Percentiles rank a stretch among this genome's conserved stretches.
Conservation (phyloP, 352 stramenopile species). For the Bremia lactucae region DNA sequence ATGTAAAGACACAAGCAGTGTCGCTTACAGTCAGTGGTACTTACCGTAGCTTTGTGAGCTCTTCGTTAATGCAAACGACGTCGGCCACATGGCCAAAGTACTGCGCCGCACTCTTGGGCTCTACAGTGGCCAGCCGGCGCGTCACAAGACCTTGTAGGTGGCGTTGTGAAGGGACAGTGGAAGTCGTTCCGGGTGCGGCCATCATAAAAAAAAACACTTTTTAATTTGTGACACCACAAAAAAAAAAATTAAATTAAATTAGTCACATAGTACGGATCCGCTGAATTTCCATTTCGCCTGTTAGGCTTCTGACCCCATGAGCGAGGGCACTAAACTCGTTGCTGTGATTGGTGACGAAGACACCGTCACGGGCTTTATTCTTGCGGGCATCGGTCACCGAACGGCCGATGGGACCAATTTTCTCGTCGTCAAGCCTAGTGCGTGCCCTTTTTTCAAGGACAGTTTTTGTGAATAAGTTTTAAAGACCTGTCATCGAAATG, state of each 20-base stretch:
- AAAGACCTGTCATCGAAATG: background rate
- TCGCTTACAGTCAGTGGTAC: slow-evolving; percentile 1
- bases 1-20: slow-evolving; percentile 3
- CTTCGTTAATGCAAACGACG: slow-evolving; percentile 37
- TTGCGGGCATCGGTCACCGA: slow-evolving; percentile 92
- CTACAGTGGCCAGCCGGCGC: slow-evolving; percentile 34
- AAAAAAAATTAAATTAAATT: slow-evolving; percentile 6
- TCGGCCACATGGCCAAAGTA: slow-evolving; percentile 69
- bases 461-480: background rate
- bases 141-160: slow-evolving; percentile 56
- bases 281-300: no score
- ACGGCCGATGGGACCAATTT: slow-evolving; percentile 94
- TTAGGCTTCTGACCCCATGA: no score
- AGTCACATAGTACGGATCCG: no score
- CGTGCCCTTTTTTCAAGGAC: slow-evolving; percentile 17
- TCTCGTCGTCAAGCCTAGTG: slow-evolving; percentile 92
- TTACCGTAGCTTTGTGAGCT: slow-evolving; percentile 44
- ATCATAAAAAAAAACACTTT: slow-evolving; percentile 18
- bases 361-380: slow-evolving; percentile 96
- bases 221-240: slow-evolving; percentile 7
- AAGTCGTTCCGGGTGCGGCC: slow-evolving; percentile 13
- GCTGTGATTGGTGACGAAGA: slow-evolving; percentile 90
- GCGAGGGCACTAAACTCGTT: slow-evolving; percentile 77
- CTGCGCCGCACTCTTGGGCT: slow-evolving; percentile 48
- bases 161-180: slow-evolving; percentile 25